phyloP scores from a whole-genome alignment of 83 land plant species.

The Larix sibirica region DNA sequence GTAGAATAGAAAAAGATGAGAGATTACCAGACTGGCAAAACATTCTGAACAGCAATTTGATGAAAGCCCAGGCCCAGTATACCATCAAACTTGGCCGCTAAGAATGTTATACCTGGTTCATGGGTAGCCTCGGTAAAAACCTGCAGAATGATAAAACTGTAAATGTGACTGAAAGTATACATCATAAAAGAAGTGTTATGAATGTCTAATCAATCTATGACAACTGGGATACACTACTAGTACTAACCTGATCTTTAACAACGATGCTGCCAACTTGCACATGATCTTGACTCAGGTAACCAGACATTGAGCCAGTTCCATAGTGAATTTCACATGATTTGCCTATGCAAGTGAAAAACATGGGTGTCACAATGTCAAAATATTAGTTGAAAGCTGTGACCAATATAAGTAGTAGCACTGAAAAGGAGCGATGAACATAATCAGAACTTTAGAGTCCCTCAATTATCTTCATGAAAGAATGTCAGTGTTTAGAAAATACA shows the following conservation, averaged over 20 bases:
- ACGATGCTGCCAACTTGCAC: slow-evolving; percentile 72
- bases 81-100: slow-evolving; percentile 81
- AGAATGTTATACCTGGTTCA: slow-evolving; percentile 68
- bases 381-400: background rate
- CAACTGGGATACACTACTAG: background rate
- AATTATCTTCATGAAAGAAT: no score
- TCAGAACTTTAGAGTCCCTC: no score
- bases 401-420: background rate
- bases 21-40: slow-evolving; percentile 68
- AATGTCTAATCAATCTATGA: background rate
- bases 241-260: slow-evolving; percentile 80
- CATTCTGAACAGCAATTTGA: slow-evolving; percentile 64
- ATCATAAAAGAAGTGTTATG: background rate
- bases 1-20: no score
- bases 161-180: no score
- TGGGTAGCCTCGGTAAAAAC: slow-evolving; percentile 75
- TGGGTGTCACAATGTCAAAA: background rate
- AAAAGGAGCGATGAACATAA: background rate
- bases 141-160: slow-evolving; percentile 22
- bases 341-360: slow-evolving; percentile 36
- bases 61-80: slow-evolving; percentile 85
- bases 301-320: slow-evolving; percentile 84
- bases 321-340: slow-evolving; percentile 62
- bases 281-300: slow-evolving; percentile 76
- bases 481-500: background rate